A percentile compares a stretch with the other conserved stretches of the same genome.
phyloP scores from a whole-genome alignment of 164 flowering plant species.

The Magnolia sinica region DNA sequence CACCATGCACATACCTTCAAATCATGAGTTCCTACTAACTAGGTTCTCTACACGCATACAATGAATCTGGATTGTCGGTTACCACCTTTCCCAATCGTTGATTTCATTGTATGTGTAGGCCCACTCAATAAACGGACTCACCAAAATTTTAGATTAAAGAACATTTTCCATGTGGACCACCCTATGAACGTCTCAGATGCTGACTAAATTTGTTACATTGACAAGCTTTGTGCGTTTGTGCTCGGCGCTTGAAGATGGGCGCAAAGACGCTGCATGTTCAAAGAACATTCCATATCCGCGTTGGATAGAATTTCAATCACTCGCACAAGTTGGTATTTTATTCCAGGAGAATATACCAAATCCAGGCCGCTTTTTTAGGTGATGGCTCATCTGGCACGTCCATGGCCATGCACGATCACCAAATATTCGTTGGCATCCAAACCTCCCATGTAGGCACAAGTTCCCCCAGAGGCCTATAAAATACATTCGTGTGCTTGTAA shows the following conservation, averaged over 20 bases:
- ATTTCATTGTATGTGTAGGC: too few relatives aligned
- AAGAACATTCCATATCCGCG: not conserved
- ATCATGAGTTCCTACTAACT: too few relatives aligned
- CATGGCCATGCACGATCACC: not conserved
- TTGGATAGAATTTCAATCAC: not conserved
- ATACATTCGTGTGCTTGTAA: too few relatives aligned
- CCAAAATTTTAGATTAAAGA: too few relatives aligned
- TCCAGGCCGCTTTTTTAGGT: not conserved
- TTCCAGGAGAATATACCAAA: not conserved
- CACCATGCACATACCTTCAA: too few relatives aligned
- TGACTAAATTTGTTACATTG: not conserved
- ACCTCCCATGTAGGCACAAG: not conserved
- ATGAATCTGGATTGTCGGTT: too few relatives aligned
- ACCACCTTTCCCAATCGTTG: too few relatives aligned
- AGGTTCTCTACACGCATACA: too few relatives aligned
- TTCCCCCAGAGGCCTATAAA: not conserved
- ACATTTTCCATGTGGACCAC: not conserved
- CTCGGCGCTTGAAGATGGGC: not conserved
- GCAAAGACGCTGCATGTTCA: not conserved
- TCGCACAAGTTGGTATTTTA: not conserved
- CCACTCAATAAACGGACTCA: too few relatives aligned
- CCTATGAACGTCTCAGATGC: not conserved
- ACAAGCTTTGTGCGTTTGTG: not conserved
- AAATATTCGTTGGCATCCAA: too few relatives aligned
- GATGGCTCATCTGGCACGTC: not conserved